Evolutionary conservation across 805 yeast species (phyloP).

Genomic region (Lipomyces spencermartinsiae): DNA sequence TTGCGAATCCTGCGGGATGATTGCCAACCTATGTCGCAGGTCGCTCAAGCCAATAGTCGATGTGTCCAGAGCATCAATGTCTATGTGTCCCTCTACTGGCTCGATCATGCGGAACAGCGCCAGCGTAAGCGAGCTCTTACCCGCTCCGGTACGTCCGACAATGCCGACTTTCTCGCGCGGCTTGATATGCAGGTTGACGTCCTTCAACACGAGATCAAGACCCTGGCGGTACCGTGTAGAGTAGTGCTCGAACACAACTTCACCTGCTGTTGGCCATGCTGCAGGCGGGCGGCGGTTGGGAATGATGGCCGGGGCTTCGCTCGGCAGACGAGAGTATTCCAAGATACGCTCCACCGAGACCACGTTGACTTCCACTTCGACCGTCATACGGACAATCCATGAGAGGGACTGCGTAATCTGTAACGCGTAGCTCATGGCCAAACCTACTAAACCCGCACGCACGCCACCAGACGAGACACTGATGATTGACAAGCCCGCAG

Average conservation of each 20-base stretch:
- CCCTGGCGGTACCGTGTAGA: constrained; percentile 85
- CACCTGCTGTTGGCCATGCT: constrained; percentile 78
- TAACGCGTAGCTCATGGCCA: constrained; percentile 89
- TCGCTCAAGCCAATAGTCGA: constrained; percentile 75
- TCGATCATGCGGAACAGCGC: constrained; percentile 88
- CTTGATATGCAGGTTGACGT: constrained; percentile 66
- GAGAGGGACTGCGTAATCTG: constrained; percentile 92
- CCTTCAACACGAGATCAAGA: constrained; percentile 76
- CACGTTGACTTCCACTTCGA: constrained; percentile 95
- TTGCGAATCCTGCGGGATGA: constrained; percentile 94
- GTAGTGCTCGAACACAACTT: constrained; percentile 69
- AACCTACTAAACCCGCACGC: constrained; percentile 91
- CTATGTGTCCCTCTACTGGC: constrained; percentile 69
- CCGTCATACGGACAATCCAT: constrained; percentile 99
- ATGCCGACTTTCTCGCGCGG: constrained; percentile 89
- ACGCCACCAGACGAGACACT: constrained; percentile 71
- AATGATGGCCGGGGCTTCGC: constrained; percentile 84
- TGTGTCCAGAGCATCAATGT: constrained; percentile 73
- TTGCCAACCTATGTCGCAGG: constrained; percentile 75
- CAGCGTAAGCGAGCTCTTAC: constrained; percentile 83
- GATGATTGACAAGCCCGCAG: constrained; percentile 81
- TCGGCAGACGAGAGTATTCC: constrained; percentile 77
- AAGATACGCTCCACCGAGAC: constrained; percentile 94
- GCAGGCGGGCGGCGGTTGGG: constrained; percentile 69
- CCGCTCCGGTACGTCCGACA: constrained; percentile 98